Evolutionary conservation across 129 eudicot species (phyloP), one percentile per base, ranked within the genome.

Genomic region (Mikania micrantha): DNA sequence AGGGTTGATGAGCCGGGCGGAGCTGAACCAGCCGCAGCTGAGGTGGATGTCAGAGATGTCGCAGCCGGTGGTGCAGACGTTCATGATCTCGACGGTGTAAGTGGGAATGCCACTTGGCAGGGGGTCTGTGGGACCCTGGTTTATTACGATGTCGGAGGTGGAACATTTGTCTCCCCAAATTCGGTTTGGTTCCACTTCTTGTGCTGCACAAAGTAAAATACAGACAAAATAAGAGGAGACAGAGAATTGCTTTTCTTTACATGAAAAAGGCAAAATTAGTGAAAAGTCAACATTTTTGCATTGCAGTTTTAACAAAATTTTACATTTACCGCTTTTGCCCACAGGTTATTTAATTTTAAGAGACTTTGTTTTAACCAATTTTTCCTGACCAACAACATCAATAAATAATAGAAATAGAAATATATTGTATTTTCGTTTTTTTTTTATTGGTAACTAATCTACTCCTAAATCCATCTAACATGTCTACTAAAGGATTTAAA

Each of bases 61-160:
- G 11, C 75, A 76, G 27, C 80, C 80, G 58, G 80, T 76, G 65
- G 70, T 68, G 70, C 80, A 76, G 1, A 76, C 70, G 80, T 76
- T 85, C 74, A 77, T 83, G 50, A 91, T 85, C 81, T 91, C 88
- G 24, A 91, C 97, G 16, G 97, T 91, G 88, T 83, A 91, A 0
- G 93, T 85, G 21, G 95, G 97, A 7, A 91, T 85, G 60, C 97
- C 97, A 36, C 73, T 83, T 19, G 97, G 95, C 15, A 91, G 80
- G 27, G 95, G 90, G 19, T 72, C 76, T 0, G 92, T 80, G 69
- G 87, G 87, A 0, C 95, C 95, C 76, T 91, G 97, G 83, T 77
- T 87, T 0, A 91, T 81, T 17, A 83, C 80, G 3, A 91, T 77
- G 80, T 91, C 97, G 31, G 95, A 82, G 10, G 44, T 67, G 21